These are phyloP conservation scores for Leucosporidium scottii DNA, from an alignment of 768 basidiomycete species.

Conservation along the genomic window DNA sequence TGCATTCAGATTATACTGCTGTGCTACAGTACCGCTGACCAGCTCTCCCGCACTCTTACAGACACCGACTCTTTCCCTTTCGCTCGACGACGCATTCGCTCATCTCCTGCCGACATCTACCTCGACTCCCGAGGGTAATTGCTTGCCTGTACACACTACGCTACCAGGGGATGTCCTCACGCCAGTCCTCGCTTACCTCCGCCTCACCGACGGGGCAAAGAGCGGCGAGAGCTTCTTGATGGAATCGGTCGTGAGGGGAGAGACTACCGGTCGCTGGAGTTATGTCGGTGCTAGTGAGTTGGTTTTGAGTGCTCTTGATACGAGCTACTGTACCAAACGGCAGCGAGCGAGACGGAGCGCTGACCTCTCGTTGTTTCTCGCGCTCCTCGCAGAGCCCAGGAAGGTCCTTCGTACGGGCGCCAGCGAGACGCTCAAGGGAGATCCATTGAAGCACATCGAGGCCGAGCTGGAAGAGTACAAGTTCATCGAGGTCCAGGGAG, in stretches of 20 bases:
- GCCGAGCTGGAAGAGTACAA: slow-evolving; percentile 76
- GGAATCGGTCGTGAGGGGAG: slow-evolving; percentile 84
- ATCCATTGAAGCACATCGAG: slow-evolving; percentile 77
- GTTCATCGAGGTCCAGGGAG: slow-evolving; percentile 74
- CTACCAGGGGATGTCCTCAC: slow-evolving; percentile 94
- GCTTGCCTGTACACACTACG: slow-evolving; percentile 84
- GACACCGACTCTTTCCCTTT: slow-evolving; percentile 13
- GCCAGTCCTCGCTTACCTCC: slow-evolving; percentile 92
- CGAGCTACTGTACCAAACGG: background rate
- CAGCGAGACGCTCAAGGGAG: slow-evolving; percentile 70
- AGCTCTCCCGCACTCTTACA: background rate
- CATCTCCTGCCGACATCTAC: slow-evolving; percentile 18
- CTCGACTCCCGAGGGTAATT: slow-evolving; percentile 59
- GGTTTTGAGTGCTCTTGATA: background rate
- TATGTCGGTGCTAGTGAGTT: slow-evolving; percentile 86
- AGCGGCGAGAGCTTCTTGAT: slow-evolving; percentile 73
- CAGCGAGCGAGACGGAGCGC: background rate
- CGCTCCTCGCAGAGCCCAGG: slow-evolving; percentile 62
- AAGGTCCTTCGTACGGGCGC: slow-evolving; percentile 86
- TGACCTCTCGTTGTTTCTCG: background rate
- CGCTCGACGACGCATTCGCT: slow-evolving; percentile 18
- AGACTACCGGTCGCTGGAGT: slow-evolving; percentile 85
- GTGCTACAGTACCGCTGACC: too few relatives aligned
- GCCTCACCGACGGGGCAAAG: slow-evolving; percentile 58
- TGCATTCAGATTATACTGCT: too few relatives aligned